Evolutionary conservation across 345 rosid genomes (phyloP), one percentile per base, ranked within the genome.

Genomic region (Lepidium sativum): DNA sequence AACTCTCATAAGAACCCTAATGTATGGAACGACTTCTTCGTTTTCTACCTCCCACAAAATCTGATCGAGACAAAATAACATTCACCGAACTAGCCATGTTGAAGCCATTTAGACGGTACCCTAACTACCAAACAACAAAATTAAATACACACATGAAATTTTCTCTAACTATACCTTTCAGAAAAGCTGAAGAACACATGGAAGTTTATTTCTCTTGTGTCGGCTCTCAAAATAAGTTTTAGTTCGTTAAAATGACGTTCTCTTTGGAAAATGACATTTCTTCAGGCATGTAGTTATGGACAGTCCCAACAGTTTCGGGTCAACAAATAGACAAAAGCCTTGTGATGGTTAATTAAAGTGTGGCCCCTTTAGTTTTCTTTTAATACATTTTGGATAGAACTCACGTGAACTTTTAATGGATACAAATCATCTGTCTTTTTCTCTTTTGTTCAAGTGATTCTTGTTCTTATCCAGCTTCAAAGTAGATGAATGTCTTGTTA

Each of bases 91-190:
- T 31, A 40, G 70, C 9, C 70, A 47, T 55, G 70, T 63, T 63
- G 49, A 63, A 20, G 64, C 64, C 63, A 71, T 52, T 63, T 23
- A 47, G 7, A 39, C 18, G 57, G 57, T 56, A 20, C 42, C 75
- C 65, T 71, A 71, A 39, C 75, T 3, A 64, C 75, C 59, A 55
- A 55, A 48, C 75, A 71, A 54, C 65, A 56, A 64, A 69, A 32
- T 14, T 71, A 48, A 71, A 63, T 63, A 5, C 65, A 39, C 70
- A 71, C 70, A 71, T 63, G 75, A 62, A 18, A 54, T 45, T 47
- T 47, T 32, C 40, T 54, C 12, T 20, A 55, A 38, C 45, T 63
- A 15, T 55, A 47, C 15, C 48, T 45, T 25, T 56, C n/a, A 55
- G 59, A 48, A 33, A 53, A 69, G 37, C 50, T 34, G 32, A 49